Base-by-base conservation (phyloP, 176 grass and related monocot genomes). In the Rhynchospora tenuis region DNA sequence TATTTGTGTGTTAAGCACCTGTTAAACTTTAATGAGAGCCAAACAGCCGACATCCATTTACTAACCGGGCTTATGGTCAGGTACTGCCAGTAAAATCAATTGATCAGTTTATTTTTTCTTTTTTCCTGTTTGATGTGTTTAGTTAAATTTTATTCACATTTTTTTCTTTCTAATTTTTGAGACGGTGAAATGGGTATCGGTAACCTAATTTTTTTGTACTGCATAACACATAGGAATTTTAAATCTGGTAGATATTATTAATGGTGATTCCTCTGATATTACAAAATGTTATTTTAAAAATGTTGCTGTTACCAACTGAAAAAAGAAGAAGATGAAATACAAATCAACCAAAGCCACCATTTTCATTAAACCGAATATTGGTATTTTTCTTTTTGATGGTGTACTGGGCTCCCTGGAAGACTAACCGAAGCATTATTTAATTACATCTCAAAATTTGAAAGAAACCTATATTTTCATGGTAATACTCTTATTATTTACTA, bases 11-110 rank as follows among this genome's bases (percentile, higher is more conserved):
- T 81, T 55, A 45, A 82, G 0, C 78, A 79, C 6, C 64, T 94
- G 48, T 87, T 74, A 5, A 31, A 50, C 19, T 82, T 52, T 75
- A 86, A 84, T 61, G 84, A 82, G 79, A 77, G 59, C 85, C 69
- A 51, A 73, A 50, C 27, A 73, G 54, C 87, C 0, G 76, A 83
- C 20, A 58, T 85, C 27, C 48, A 86, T 20, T 64, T 33, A 38
- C 29, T 95, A 33, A 84, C 93, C 19, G 90, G 88, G 86, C 80
- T 88, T 65, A 66, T 89, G 81, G 75, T 92, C 76, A 82, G 80
- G 80, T 82, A 82, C 33, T 73, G 1, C 45, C 6, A 27, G 1
- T 50, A 55, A 76, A 75, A 54, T 63, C 63, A 14, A 47, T 81
- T 3, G 8, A 61, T 47, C 6, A 17, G 10, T 81, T 81, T 0